Evolutionary conservation across 495 filamentous ascomycete species (phyloP).

Genomic region (Penicillium steckii): DNA sequence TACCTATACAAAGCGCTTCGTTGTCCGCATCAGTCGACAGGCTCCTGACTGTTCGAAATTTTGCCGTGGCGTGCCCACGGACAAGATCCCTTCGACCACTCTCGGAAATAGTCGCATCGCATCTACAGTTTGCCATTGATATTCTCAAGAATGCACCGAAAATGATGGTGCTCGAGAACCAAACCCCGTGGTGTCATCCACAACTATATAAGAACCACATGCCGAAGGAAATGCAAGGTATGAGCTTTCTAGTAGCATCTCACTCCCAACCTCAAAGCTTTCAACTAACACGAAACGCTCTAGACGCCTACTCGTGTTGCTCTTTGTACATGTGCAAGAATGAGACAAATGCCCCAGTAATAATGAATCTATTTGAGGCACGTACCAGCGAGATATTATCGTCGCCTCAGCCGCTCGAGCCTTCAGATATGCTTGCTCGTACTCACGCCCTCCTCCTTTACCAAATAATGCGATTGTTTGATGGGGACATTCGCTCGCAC

Average conservation of each 20-base stretch:
- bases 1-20: no score
- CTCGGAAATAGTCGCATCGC: constrained; percentile 26
- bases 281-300: background rate
- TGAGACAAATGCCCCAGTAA: constrained; percentile 38
- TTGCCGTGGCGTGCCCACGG: constrained; percentile 4
- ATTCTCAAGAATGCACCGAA: constrained; percentile 36
- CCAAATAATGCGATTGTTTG: constrained; percentile 54
- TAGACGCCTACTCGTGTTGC: constrained; percentile 50
- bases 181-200: constrained; percentile 50
- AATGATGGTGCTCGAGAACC: constrained; percentile 47
- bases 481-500: constrained; percentile 52
- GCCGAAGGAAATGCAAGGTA: constrained; percentile 50
- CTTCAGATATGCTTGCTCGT: constrained; percentile 27
- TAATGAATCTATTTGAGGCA: constrained; percentile 40
- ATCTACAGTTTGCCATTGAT: constrained; percentile 46
- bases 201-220: constrained; percentile 45
- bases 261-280: background rate
- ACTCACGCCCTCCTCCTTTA: constrained; percentile 36
- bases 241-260: no score
- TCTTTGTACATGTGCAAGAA: constrained; percentile 50
- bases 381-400: constrained; percentile 37
- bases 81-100: constrained; percentile 9
- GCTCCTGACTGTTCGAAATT: background rate
- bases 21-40: background rate
- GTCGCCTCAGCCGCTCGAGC: constrained; percentile 26